These are phyloP conservation scores for Phytophthora pluvialis DNA, from an alignment of 352 stramenopile genomes.

Conservation along the genomic window DNA sequence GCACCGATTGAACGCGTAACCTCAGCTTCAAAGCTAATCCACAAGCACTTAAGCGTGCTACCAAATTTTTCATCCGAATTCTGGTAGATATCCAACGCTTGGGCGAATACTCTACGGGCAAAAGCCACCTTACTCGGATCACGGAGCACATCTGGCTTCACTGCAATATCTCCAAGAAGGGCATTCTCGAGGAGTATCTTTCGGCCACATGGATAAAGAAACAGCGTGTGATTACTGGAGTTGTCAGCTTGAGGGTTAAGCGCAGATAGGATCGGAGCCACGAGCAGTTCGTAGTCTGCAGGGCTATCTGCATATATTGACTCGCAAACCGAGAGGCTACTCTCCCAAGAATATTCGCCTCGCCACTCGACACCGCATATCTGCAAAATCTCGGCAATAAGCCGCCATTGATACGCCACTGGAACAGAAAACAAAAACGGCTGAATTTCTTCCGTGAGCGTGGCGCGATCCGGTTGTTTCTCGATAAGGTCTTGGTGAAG, in stretches of 20 bases:
- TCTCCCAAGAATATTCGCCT: slow-evolving; percentile 29
- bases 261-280: slow-evolving; percentile 49
- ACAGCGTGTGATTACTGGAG: slow-evolving; percentile 23
- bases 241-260: slow-evolving; percentile 37
- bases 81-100: slow-evolving; percentile 36
- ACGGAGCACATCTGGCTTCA: slow-evolving; percentile 24
- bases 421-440: slow-evolving; percentile 78
- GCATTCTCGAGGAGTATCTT: slow-evolving; percentile 31
- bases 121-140: slow-evolving; percentile 56
- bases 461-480: slow-evolving; percentile 61
- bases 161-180: slow-evolving; percentile 33
- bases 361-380: slow-evolving; percentile 50
- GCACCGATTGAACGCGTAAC: slow-evolving; percentile 12
- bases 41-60: slow-evolving; percentile 47
- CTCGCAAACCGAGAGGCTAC: slow-evolving; percentile 11
- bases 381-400: slow-evolving; percentile 53
- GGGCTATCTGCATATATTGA: slow-evolving; percentile 48
- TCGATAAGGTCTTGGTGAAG: slow-evolving; percentile 63
- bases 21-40: slow-evolving; percentile 58
- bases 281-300: slow-evolving; percentile 42
- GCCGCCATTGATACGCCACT: slow-evolving; percentile 27
- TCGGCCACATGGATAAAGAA: slow-evolving; percentile 37
- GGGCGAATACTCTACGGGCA: slow-evolving; percentile 44
- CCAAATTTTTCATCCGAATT: slow-evolving; percentile 14
- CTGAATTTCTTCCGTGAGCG: slow-evolving; percentile 77